phyloP scores from a whole-genome alignment of 768 basidiomycete genomes.

The Clitopilus passeckerianus region DNA sequence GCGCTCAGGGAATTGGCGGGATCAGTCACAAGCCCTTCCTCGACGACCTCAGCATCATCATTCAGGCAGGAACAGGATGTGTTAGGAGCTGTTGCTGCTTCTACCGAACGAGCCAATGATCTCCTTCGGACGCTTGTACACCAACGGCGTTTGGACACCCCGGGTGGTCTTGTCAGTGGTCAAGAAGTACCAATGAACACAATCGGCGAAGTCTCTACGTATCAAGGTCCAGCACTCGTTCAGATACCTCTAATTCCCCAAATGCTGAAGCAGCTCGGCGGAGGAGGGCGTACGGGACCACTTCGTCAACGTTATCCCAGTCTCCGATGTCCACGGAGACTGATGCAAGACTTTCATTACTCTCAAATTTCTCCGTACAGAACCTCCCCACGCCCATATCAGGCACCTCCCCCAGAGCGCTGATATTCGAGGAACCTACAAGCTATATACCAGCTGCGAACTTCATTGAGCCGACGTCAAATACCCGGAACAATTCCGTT shows the following conservation, averaged over 20 bases:
- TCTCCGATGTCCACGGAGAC: slow-evolving; percentile 19
- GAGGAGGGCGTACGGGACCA: not conserved
- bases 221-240: not conserved
- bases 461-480: slow-evolving; percentile 4
- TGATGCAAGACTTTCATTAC: slow-evolving; percentile 28
- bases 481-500: slow-evolving; percentile 1
- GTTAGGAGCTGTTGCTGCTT: slow-evolving; percentile 1
- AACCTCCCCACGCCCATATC: slow-evolving; percentile 32
- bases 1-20: slow-evolving; percentile 32
- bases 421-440: slow-evolving; percentile 36
- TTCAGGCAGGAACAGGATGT: not conserved
- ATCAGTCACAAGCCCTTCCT: slow-evolving; percentile 4
- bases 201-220: not conserved
- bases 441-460: slow-evolving; percentile 22
- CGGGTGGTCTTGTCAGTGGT: too few relatives aligned
- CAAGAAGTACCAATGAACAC: not conserved
- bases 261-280: slow-evolving; percentile 3
- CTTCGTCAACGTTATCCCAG: slow-evolving; percentile 11
- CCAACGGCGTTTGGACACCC: slow-evolving; percentile 17
- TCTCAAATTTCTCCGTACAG: slow-evolving; percentile 36
- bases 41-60: slow-evolving; percentile 7
- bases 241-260: not conserved
- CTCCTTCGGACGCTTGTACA: slow-evolving; percentile 11
- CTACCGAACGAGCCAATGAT: slow-evolving; percentile 21
- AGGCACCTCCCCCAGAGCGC: slow-evolving; percentile 21